phyloP scores from a whole-genome alignment of 2,329 filamentous ascomycete species.

The Apiospora sp. region DNA sequence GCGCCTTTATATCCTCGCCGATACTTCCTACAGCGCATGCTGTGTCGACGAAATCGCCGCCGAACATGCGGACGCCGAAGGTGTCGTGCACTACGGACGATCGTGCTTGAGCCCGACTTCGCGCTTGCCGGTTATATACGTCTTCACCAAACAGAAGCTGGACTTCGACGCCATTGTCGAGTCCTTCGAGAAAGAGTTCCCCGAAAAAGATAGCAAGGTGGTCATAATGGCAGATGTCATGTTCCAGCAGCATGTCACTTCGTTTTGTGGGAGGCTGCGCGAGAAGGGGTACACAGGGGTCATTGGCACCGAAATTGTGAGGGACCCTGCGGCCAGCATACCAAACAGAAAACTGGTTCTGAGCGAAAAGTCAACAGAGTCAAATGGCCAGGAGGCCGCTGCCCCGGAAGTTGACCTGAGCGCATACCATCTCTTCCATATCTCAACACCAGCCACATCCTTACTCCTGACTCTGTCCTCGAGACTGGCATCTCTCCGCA shows the following conservation, averaged over 20 bases:
- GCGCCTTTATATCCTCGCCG: constrained; percentile 83
- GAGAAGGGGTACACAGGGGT: constrained; percentile 73
- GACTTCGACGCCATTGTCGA: constrained; percentile 64
- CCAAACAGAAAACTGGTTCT: constrained; percentile 75
- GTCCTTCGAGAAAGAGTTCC: constrained; percentile 74
- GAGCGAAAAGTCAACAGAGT: constrained; percentile 37
- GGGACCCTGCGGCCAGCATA: constrained; percentile 80
- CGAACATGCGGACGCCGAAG: constrained; percentile 89
- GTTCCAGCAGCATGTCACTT: constrained; percentile 77
- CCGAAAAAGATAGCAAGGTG: constrained; percentile 65
- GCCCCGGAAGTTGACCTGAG: constrained; percentile 56
- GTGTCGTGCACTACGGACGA: constrained; percentile 92
- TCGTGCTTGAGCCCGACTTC: constrained; percentile 92
- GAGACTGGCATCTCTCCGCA: constrained; percentile 79
- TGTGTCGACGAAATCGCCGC: constrained; percentile 97
- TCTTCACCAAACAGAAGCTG: constrained; percentile 81
- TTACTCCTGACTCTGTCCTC: constrained; percentile 88
- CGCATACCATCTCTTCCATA: constrained; percentile 82
- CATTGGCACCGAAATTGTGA: constrained; percentile 74
- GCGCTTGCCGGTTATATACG: constrained; percentile 85
- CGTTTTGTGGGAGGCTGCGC: constrained; percentile 62
- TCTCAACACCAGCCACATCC: constrained; percentile 80
- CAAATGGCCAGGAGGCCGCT: constrained; percentile 45
- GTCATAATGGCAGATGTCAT: constrained; percentile 91
- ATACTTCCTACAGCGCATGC: constrained; percentile 96